Evolutionary conservation across 257 asterid genomes (phyloP), one percentile per base, ranked within the genome.

Genomic region (Scutellaria minor): DNA sequence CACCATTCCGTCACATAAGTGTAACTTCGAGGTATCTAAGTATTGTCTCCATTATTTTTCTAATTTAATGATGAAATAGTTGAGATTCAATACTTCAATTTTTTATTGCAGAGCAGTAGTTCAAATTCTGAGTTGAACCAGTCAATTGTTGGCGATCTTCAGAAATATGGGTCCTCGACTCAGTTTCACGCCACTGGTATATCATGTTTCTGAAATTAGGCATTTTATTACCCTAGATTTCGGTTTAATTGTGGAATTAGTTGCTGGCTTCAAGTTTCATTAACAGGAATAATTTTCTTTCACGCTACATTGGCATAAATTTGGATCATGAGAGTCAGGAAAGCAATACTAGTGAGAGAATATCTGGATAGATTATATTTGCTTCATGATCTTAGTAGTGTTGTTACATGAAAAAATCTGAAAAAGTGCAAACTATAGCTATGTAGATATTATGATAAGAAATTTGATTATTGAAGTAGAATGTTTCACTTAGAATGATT

Each of bases 1-100:
- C 83, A 47, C 76, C 75, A 39, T 82, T 70, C 58, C 83, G 8
- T 83, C 85, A 24, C 72, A 18, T 18, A 18, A 18, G 18, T 18
- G 18, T 18, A 18, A 18, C 18, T 18, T 18, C 18, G 18, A 18
- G 18, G 54, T 70, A 69, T 55, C 57, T 45, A 56, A 11, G 63
- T 14, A 70, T 59, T 53, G 5, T 9, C 13, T 40, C 18, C 45
- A 35, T 31, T 15, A 9, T 35, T 15, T 12, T 18, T 48, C 41
- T 14, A 48, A 7, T 53, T 40, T 44, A 14, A 4, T 57, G 9
- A 52, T 51, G 44, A 1, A 8, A 12, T 9, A 15, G 59, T 47
- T 37, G 68, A 24, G 37, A 7, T 41, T 72, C 53, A 31, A 46
- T 51, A 9, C 8, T 57, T 37, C 18, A 52, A 39, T 14, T 73